phyloP scores from a whole-genome alignment of 176 grass and related monocot genomes.

The Pharus latifolius region DNA sequence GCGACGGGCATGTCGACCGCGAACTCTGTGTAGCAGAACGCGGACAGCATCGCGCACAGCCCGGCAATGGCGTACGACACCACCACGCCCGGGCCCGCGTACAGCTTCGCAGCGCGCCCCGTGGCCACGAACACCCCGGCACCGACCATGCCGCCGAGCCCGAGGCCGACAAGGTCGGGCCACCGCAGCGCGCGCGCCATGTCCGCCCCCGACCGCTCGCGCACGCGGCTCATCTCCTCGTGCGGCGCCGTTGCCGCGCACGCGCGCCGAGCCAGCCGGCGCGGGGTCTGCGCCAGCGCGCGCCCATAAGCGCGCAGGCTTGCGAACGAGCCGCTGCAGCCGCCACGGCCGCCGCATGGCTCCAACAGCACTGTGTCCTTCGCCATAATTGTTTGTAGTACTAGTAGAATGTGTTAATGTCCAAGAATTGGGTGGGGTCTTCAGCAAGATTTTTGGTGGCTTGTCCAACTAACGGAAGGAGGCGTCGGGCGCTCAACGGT shows the following conservation, averaged over 20 bases:
- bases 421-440: too few species aligned
- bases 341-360: neutral
- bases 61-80: slow-evolving; percentile 92
- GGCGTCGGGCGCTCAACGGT: neutral
- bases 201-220: slow-evolving; percentile 42
- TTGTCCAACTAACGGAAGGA: neutral
- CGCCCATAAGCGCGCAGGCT: slow-evolving; percentile 47
- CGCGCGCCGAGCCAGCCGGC: slow-evolving; percentile 27
- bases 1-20: slow-evolving; percentile 86
- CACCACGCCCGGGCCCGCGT: slow-evolving; percentile 24
- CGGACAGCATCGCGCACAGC: slow-evolving; percentile 75
- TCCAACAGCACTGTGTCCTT: neutral
- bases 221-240: slow-evolving; percentile 65
- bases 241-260: slow-evolving; percentile 36
- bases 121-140: slow-evolving; percentile 57
- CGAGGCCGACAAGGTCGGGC: slow-evolving; percentile 62
- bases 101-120: slow-evolving; percentile 11
- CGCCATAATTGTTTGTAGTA: neutral
- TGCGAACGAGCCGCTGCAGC: slow-evolving; percentile 34
- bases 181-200: slow-evolving; percentile 58
- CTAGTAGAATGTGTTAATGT: too few species aligned
- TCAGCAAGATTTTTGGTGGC: too few species aligned
- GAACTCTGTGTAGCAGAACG: slow-evolving; percentile 98
- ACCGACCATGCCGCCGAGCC: slow-evolving; percentile 55
- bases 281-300: slow-evolving; percentile 39